Evolutionary conservation across 1,139 yeast species (phyloP).

Genomic region (Tardiomyces blankii): DNA sequence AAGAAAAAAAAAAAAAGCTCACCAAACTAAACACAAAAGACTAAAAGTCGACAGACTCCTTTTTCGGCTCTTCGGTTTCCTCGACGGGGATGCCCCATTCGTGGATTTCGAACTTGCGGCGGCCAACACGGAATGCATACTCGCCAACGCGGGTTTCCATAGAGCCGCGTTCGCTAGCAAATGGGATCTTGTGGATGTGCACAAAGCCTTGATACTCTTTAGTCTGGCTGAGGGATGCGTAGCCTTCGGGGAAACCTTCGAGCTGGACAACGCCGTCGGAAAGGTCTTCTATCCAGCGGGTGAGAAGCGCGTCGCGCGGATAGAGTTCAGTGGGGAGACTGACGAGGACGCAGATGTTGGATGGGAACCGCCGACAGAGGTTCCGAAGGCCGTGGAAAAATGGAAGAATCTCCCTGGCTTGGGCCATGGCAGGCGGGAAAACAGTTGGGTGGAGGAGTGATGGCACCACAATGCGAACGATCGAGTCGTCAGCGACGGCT

Average conservation of each 20-base stretch:
- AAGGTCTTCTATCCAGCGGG: conserved; percentile 45
- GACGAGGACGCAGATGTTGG: conserved; percentile 36
- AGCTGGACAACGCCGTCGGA: conserved; percentile 64
- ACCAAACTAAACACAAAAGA: too few relatives aligned
- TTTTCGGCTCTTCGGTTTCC: conserved; percentile 33
- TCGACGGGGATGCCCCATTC: conserved; percentile 96
- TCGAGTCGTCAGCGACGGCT: conserved; percentile 15
- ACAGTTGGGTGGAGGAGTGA: conserved; percentile 68
- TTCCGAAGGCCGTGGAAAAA: conserved; percentile 53
- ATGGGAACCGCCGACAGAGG: conserved; percentile 38
- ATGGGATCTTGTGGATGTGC: conserved; percentile 63
- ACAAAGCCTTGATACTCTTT: conserved; percentile 58
- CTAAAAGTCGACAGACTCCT: too few relatives aligned
- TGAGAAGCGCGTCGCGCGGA: conserved; percentile 39
- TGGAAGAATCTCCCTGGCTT: conserved; percentile 42
- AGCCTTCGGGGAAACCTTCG: conserved; percentile 72
- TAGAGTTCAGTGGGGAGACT: conserved; percentile 61
- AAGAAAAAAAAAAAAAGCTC: too few relatives aligned
- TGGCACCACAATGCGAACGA: conserved; percentile 65
- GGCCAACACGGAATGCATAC: conserved; percentile 77
- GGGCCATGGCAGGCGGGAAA: conserved; percentile 46
- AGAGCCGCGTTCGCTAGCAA: conserved; percentile 62
- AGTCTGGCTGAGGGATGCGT: conserved; percentile 37
- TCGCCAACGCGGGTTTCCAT: conserved; percentile 72
- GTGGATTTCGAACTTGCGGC: conserved; percentile 72